Conservation (phyloP, 257 asterid genomes). For the Cinchona pubescens region DNA sequence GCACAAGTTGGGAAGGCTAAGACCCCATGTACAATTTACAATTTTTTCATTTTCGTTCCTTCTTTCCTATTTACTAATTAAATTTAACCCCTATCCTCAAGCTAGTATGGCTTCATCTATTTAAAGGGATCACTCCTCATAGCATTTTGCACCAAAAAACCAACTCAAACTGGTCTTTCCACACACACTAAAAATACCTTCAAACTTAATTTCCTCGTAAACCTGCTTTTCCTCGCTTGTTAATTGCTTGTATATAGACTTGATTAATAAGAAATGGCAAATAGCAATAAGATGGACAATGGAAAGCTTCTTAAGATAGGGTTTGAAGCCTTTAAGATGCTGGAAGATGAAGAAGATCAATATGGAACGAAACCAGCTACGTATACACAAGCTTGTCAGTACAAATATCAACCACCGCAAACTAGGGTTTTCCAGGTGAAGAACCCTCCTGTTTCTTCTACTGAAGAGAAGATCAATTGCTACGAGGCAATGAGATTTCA, state of each 20-base stretch:
- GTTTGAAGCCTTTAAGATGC: constrained; percentile 26
- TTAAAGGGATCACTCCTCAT: constrained; percentile 9
- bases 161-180: not conserved
- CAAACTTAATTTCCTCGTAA: not conserved
- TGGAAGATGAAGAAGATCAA: no score
- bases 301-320: constrained; percentile 16
- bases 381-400: not conserved
- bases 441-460: constrained; percentile 11
- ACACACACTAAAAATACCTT: not conserved
- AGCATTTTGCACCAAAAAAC: constrained; percentile 1
- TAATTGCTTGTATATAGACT: not conserved
- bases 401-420: constrained; percentile 31
- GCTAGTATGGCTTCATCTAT: constrained; percentile 8
- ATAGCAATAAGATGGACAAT: constrained; percentile 22
- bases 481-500: constrained; percentile 26
- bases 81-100: not conserved
- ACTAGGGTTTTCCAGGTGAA: constrained; percentile 28
- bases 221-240: not conserved
- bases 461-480: constrained; percentile 11
- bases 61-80: not conserved
- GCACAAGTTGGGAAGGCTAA: constrained; percentile 13
- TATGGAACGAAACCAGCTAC: no score
- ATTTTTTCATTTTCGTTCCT: not conserved
- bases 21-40: not conserved
- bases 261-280: constrained; percentile 37